These are phyloP conservation scores for Juncus effusus DNA, from an alignment of 176 grass and related monocot species.

Conservation along the genomic window DNA sequence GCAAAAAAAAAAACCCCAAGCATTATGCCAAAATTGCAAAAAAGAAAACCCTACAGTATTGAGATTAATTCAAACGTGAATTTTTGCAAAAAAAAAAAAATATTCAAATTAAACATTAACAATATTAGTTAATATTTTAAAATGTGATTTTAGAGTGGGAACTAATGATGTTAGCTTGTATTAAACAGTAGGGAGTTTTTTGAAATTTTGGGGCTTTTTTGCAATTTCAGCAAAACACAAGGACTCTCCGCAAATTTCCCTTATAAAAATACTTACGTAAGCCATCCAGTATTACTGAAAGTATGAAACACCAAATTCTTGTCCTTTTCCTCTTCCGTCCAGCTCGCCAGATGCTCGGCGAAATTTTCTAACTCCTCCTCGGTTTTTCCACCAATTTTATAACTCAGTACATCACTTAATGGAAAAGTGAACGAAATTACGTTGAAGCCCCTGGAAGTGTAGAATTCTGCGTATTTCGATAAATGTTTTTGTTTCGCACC, in stretches of 20 bases:
- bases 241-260: no score
- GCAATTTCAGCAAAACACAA: no score
- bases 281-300: constrained; percentile 95
- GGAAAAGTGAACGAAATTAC: constrained; percentile 83
- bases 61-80: no score
- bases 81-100: no score
- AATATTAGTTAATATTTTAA: no score
- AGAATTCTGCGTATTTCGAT: constrained; percentile 83
- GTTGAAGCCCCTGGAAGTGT: constrained; percentile 83
- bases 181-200: no score
- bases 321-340: constrained; percentile 69
- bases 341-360: constrained; percentile 60
- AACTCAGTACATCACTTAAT: constrained; percentile 74
- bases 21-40: no score
- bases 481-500: constrained; percentile 88
- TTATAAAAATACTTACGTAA: constrained; percentile 44
- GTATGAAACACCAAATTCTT: constrained; percentile 93
- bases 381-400: constrained; percentile 60
- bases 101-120: constrained; percentile 68
- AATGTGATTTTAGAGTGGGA: no score
- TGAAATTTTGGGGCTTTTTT: no score
- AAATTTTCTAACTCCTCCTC: constrained; percentile 69
- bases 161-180: no score
- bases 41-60: no score
- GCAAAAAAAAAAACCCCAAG: not conserved